A percentile compares a stretch with the other conserved stretches of the same genome.
phyloP scores from a whole-genome alignment of 73 alveolate species.

The Paramecium pentaurelia region DNA sequence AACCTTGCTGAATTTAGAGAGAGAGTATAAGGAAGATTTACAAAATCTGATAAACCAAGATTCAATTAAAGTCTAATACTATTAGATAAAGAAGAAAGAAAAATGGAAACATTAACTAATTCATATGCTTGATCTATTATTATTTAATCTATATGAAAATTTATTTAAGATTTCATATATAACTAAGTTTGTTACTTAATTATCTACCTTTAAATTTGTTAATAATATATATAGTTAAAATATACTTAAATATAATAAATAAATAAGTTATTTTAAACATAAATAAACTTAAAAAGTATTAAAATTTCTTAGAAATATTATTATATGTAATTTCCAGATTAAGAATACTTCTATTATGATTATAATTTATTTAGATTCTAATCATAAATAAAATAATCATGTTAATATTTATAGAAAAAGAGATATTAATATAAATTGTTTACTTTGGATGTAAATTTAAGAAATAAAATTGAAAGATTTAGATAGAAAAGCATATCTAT shows the following conservation, averaged over 20 bases:
- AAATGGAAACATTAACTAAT: background rate
- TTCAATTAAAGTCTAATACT: constrained; percentile 11
- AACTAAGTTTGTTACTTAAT: background rate
- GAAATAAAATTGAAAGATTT: background rate
- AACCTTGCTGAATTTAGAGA: constrained; percentile 25
- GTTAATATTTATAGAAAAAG: background rate
- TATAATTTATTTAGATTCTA: too few relatives aligned
- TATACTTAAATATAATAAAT: too few relatives aligned
- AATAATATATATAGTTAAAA: background rate
- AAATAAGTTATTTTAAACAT: background rate
- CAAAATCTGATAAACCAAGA: constrained; percentile 30
- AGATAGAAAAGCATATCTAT: constrained; percentile 1
- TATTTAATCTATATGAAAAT: background rate
- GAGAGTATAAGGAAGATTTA: constrained; percentile 32
- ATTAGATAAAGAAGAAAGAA: constrained; percentile 26
- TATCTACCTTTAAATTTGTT: background rate
- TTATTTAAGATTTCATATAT: background rate
- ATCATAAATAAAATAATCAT: too few relatives aligned
- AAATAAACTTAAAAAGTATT: background rate
- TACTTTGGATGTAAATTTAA: background rate
- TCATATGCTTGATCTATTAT: constrained; percentile 14
- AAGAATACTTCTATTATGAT: background rate
- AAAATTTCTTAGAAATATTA: background rate
- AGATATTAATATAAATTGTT: constrained; percentile 6
- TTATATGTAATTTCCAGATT: background rate